Evolutionary conservation across 768 basidiomycete genomes (phyloP), one percentile per base, ranked within the genome.

Genomic region (Boletus speciosus): DNA sequence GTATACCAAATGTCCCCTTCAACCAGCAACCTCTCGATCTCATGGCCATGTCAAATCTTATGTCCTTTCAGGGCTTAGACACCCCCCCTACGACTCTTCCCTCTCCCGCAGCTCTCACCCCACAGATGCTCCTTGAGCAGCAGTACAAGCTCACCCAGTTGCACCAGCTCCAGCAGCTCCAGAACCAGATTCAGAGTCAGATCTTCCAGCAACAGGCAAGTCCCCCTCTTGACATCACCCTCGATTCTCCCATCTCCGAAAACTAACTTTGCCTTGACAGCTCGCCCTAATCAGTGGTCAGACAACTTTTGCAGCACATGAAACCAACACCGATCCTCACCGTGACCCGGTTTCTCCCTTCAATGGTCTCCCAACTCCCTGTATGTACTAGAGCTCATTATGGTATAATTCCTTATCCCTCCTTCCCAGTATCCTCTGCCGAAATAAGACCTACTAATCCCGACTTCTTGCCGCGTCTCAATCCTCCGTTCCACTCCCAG

Each of bases 151-250:
- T 92, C 42, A 80, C 81, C 2, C 88, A 89, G 67, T 74, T 93
- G 4, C 90, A 88, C 57, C 84, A 88, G 66, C 74, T 88, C 9
- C 88, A 87, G 64, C 84, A 88, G 66, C 74, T 86, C 12, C 89
- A 94, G 65, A 85, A 86, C 55, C 87, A 91, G 73, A 88, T 92
- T 53, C 89, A 94, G 67, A 84, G 85, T 53, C 87, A 91, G 75
- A 88, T 92, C 55, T 89, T 93, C 55, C 91, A 93, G 64, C 91
- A 93, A 66, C 92, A 93, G 84, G 92, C 87, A 52, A 57, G 81
- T 66, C 47, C 46, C 45, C 38, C 27, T 31, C 37, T 9, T 32
- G 41, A 31, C 42, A 35, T 39, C 21, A 44, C 52, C 45, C 47
- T 50, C 38, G 44, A 49, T 54, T 55, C 39, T 11, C 31, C 16